Percentiles rank a stretch among this genome's conserved stretches.
phyloP scores from a whole-genome alignment of 164 flowering plant genomes.

The Pachysandra terminalis region DNA sequence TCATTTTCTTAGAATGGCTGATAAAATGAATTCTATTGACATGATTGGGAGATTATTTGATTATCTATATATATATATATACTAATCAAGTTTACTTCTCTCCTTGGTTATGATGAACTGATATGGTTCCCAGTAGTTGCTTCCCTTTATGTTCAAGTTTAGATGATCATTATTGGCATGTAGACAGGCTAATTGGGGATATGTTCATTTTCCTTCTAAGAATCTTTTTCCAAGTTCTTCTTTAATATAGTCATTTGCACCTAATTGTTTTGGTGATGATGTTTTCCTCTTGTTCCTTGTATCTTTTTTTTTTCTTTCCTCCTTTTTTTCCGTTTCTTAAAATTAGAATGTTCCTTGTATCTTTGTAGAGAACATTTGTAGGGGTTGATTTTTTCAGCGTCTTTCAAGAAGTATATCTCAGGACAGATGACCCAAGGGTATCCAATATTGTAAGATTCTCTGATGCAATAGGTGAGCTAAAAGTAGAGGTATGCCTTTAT shows the following conservation, averaged over 20 bases:
- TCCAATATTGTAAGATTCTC: conserved; percentile 87
- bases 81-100: too few relatives aligned
- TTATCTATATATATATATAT: too few relatives aligned
- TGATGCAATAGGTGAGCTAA: conserved; percentile 85
- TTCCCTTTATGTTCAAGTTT: conserved; percentile 4
- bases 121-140: neutral
- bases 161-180: neutral
- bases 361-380: conserved; percentile 81
- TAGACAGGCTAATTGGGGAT: neutral
- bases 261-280: neutral
- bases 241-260: neutral
- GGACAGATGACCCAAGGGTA: conserved; percentile 82
- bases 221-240: neutral
- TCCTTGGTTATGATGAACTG: too few relatives aligned
- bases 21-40: neutral
- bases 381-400: conserved; percentile 88
- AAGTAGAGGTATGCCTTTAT: conserved; percentile 81
- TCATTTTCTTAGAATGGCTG: too few relatives aligned
- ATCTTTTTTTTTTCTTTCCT: too few relatives aligned
- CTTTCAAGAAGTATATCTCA: conserved; percentile 85
- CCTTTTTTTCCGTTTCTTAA: too few relatives aligned
- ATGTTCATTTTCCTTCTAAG: neutral
- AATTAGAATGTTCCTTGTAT: conserved; percentile 14
- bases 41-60: neutral
- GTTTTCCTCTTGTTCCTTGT: conserved; percentile 10